Evolutionary conservation across 495 filamentous ascomycete genomes (phyloP), one percentile per base, ranked within the genome.

Genomic region (Penicillium argentinense): DNA sequence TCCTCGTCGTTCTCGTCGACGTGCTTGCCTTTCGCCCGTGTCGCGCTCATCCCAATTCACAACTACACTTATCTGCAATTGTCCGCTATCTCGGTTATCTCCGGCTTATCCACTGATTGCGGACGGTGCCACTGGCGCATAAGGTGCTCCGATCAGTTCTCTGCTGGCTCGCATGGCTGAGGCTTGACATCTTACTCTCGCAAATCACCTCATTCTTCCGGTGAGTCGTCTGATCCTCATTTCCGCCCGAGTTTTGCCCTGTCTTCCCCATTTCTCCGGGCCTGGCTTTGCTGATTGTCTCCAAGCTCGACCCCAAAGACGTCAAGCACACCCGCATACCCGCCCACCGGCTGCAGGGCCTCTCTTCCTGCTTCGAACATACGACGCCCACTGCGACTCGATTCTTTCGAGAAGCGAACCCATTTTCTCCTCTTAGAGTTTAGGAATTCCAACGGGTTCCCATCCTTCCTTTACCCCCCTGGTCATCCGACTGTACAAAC

Each of bases 51-150:
- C n/a, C 25, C 25, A 14, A 36, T 36, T 36, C 33, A 9, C 33
- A 36, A 9, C 33, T 8, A 11, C 33, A 19, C 59, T 60, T 58
- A 57, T 59, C 57, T 45, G 42, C 63, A 63, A 69, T 69, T 66
- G 60, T 39, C 39, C 56, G 51, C 51, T 45, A 54, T 56, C 56
- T 66, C 67, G 65, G 65, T 58, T 71, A 67, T 67, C 63, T 69
- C 62, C 60, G 63, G 63, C 54, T 56, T 51, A 59, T 55, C 58
- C 57, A 62, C 52, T 29, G n/a, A n/a, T n/a, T n/a, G n/a, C n/a
- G n/a, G n/a, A n/a, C n/a, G n/a, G n/a, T n/a, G n/a, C n/a, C n/a
- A n/a, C n/a, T n/a, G n/a, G n/a, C n/a, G n/a, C n/a, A n/a, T n/a
- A n/a, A n/a, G n/a, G n/a, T n/a, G n/a, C n/a, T n/a, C n/a, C n/a